Base-by-base conservation (phyloP, 2,329 filamentous ascomycete genomes). In the Aaosphaeria pasadenensis region DNA sequence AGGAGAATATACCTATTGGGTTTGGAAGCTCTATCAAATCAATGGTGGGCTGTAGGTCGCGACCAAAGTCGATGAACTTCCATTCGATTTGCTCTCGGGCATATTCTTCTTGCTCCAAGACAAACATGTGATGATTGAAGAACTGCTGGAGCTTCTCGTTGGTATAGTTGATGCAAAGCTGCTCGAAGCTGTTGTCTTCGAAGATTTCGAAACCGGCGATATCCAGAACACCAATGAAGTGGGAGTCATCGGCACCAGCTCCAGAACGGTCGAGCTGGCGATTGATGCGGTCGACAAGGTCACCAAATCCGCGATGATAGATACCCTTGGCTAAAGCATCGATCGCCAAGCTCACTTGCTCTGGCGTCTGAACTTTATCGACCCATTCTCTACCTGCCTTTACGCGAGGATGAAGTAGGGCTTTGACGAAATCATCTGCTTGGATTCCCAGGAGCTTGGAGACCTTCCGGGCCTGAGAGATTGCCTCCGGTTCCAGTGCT, bases 121-220 rank as follows among this genome's bases (percentile, higher is more conserved):
- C 94, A 65, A 99, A 99, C 94, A 99, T 99, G 76, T 99, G 95
- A 67, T 99, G 94, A 63, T 99, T 99, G 81, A 99, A 99, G 71
- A 99, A 99, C 59, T 99, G 94, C 65, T 99, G 94, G 5, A 99
- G 77, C 73, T 99, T 99, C 74, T 99, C 94, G 72, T 99, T 99
- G 66, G 97, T 95, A 66, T 97, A 99, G 77, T 99, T 99, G 80
- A 99, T 99, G 74, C 94, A 99, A 6, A 99, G 83, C 73, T 99
- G 94, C 71, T 99, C 94, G 63, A 99, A 99, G 56, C 89, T 96
- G 76, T 99, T 99, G 75, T 92, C 94, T 69, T 99, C 94, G 59
- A 99, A 99, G 50, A 99, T 99, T 67, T 99, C 94, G 71, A 99
- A 99, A 51, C 94, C 94, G 55, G 95, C 95, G 71, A 99, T 99